Evolutionary conservation across 2,329 filamentous ascomycete species (phyloP).

Genomic region (Beauveria scarabaeidicola): DNA sequence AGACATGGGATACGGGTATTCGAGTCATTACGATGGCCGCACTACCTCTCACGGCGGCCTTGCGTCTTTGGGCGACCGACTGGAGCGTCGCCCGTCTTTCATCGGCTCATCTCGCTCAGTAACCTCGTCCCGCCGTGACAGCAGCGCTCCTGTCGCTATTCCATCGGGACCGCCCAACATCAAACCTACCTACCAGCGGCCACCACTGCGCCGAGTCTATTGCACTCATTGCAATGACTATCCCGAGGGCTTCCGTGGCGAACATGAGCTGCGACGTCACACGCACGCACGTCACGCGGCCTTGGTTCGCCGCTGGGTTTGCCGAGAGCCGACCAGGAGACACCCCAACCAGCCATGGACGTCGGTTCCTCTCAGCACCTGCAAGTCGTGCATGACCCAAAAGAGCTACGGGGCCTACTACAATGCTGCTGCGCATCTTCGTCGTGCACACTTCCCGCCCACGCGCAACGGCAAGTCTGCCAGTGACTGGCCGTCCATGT

Average conservation of each 20-base stretch:
- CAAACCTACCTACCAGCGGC: constrained; percentile 39
- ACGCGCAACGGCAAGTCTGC: constrained; percentile 44
- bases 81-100: constrained; percentile 2
- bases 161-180: constrained; percentile 13
- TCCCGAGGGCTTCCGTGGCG: constrained; percentile 79
- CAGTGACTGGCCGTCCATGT: constrained; percentile 51
- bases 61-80: background rate
- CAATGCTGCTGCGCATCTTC: constrained; percentile 50
- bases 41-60: background rate
- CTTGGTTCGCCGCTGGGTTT: constrained; percentile 48
- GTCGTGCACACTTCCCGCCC: constrained; percentile 49
- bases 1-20: background rate
- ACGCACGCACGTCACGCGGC: constrained; percentile 49
- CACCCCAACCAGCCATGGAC: constrained; percentile 28
- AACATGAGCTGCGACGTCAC: constrained; percentile 74
- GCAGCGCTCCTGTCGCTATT: constrained; percentile 5
- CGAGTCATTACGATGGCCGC: background rate
- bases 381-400: constrained; percentile 48
- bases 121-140: constrained; percentile 3
- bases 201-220: constrained; percentile 61
- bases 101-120: constrained; percentile 1
- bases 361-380: constrained; percentile 43
- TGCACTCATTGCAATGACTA: constrained; percentile 75
- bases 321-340: constrained; percentile 37
- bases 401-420: constrained; percentile 53